Conservation (phyloP, 2,329 filamentous ascomycete genomes). For the Cercospora sojina region DNA sequence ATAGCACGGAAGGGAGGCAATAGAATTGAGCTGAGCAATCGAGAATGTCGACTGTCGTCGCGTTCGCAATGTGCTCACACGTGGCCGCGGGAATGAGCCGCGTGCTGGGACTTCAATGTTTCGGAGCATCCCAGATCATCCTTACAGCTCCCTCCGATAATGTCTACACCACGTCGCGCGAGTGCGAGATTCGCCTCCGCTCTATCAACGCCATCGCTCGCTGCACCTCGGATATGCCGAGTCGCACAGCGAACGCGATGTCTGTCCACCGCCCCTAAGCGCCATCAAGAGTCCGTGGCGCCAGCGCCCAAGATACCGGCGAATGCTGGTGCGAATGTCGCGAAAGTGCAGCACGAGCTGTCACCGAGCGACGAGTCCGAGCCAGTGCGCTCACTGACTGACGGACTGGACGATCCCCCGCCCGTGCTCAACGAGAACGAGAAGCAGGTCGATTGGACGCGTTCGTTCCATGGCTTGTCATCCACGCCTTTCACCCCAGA, state of each 20-base stretch:
- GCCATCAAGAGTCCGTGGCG: slow-evolving; percentile 22
- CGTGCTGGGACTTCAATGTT: slow-evolving; percentile 1
- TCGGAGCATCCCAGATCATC: neutral
- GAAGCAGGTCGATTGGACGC: slow-evolving; percentile 73
- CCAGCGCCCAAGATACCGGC: slow-evolving; percentile 19
- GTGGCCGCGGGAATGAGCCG: slow-evolving; percentile 2
- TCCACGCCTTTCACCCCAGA: slow-evolving; percentile 68
- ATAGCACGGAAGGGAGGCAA: neutral
- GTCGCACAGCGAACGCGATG: slow-evolving; percentile 7
- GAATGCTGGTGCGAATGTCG: slow-evolving; percentile 18
- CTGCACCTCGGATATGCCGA: slow-evolving; percentile 7
- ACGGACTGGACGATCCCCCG: slow-evolving; percentile 54
- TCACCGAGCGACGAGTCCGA: slow-evolving; percentile 27
- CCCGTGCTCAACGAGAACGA: slow-evolving; percentile 49
- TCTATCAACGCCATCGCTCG: slow-evolving; percentile 15
- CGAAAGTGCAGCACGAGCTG: slow-evolving; percentile 24
- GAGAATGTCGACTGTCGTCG: neutral
- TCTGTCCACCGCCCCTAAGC: slow-evolving; percentile 30
- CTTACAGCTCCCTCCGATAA: slow-evolving; percentile 15
- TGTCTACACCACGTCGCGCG: slow-evolving; percentile 28
- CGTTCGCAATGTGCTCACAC: neutral
- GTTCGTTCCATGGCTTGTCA: slow-evolving; percentile 78
- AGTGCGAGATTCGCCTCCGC: slow-evolving; percentile 30
- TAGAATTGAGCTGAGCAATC: neutral
- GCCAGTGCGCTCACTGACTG: slow-evolving; percentile 46